Evolutionary conservation across 352 stramenopile genomes (phyloP).

Genomic region (Globisporangium splendens): DNA sequence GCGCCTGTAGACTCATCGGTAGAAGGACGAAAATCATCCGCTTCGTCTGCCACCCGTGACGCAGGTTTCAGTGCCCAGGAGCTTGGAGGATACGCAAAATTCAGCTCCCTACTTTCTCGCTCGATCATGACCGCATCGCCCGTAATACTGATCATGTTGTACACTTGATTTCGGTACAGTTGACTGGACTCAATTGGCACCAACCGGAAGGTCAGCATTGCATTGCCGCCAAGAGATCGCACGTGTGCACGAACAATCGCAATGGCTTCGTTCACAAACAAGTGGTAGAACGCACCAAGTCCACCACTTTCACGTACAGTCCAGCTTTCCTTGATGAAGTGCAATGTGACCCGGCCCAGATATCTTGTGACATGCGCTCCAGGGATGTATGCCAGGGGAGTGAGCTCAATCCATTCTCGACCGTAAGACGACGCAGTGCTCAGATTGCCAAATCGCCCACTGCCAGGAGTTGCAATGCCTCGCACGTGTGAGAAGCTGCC

Average conservation of each 20-base stretch:
- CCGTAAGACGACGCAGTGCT: constrained; percentile 27
- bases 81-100: constrained; percentile 24
- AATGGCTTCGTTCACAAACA: constrained; percentile 86
- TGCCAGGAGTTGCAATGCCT: constrained; percentile 12
- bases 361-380: constrained; percentile 69
- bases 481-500: constrained; percentile 39
- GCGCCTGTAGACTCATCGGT: neutral
- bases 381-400: constrained; percentile 75
- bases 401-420: constrained; percentile 84
- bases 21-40: constrained; percentile 5
- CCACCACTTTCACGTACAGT: constrained; percentile 84
- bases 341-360: constrained; percentile 81
- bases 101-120: constrained; percentile 35
- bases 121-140: constrained; percentile 83
- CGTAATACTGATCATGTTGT: constrained; percentile 91
- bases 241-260: constrained; percentile 85
- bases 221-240: constrained; percentile 76
- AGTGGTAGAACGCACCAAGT: constrained; percentile 82
- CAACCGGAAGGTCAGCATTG: constrained; percentile 84
- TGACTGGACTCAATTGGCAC: constrained; percentile 87
- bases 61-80: constrained; percentile 31
- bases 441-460: constrained; percentile 13
- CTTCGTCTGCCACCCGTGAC: constrained; percentile 11
- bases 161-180: constrained; percentile 87
- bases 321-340: constrained; percentile 91